Conservation (phyloP, 2,329 filamentous ascomycete genomes). For the Pestalotiopsis sp. region DNA sequence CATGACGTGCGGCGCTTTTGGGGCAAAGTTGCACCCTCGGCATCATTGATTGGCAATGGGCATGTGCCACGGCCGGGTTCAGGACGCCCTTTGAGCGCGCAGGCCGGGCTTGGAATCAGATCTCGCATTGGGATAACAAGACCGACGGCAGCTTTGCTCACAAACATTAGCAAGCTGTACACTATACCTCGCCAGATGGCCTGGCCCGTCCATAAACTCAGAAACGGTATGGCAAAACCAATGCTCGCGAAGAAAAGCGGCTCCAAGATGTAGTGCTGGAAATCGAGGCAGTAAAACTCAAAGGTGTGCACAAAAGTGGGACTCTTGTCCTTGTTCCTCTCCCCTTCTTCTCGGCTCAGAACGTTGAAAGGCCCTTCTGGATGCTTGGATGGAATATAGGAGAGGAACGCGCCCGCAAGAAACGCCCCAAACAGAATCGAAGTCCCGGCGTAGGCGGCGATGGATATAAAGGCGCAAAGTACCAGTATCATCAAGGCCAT, state of each 20-base stretch:
- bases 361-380: slow-evolving; percentile 31
- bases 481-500: slow-evolving; percentile 33
- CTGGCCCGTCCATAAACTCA: slow-evolving; percentile 49
- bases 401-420: slow-evolving; percentile 39
- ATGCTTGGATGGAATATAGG: slow-evolving; percentile 35
- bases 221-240: slow-evolving; percentile 62
- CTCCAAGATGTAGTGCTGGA: slow-evolving; percentile 45
- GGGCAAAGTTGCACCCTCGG: too few species aligned
- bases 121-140: too few species aligned
- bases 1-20: too few species aligned
- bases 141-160: too few species aligned
- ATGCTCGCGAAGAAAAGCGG: slow-evolving; percentile 61
- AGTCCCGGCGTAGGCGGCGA: slow-evolving; percentile 36
- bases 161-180: too few species aligned
- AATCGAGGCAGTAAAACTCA: slow-evolving; percentile 34
- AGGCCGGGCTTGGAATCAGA: too few species aligned
- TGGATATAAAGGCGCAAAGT: slow-evolving; percentile 25
- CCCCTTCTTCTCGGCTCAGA: too few species aligned
- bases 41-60: too few species aligned
- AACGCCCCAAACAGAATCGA: slow-evolving; percentile 39
- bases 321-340: too few species aligned
- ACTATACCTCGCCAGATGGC: slow-evolving; percentile 48
- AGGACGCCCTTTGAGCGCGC: too few species aligned
- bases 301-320: slow-evolving; percentile 12
- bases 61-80: too few species aligned